Base-by-base conservation (phyloP, 2,329 filamentous ascomycete genomes). In the Apiospora malaysiana region DNA sequence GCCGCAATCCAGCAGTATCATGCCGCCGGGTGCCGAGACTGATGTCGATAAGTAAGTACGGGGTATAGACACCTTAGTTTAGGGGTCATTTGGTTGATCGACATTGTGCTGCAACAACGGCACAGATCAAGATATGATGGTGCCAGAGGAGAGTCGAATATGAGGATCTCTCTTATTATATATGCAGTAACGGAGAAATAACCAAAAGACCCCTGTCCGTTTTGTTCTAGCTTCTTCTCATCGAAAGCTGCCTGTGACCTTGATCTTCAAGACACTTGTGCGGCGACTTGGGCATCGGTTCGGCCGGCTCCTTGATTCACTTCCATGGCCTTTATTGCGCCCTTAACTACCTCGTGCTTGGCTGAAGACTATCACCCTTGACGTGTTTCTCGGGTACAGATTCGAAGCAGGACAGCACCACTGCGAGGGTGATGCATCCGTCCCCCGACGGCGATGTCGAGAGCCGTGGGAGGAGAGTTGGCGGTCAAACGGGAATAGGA, bases 181-280 rank as follows among this genome's bases (percentile, higher is more conserved):
- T 5, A 42, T 42, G 40, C n/a, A n/a, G n/a, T n/a, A n/a, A n/a
- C n/a, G n/a, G n/a, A n/a, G 37, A 40, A 40, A 40, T 5, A 40
- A 40, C 10, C 37, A 40, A 40, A 5, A 40, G 37, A 10, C 37
- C 10, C 37, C 37, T 40, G 5, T 40, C 37, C 10, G 37, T 40
- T 5, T 40, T 40, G n/a, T n/a, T n/a, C n/a, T n/a, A n/a, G n/a
- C n/a, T n/a, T n/a, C n/a, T n/a, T n/a, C n/a, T n/a, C n/a, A n/a
- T n/a, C n/a, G 85, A 73, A 84, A 85, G 67, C 78, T 86, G 0
- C 83, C 85, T 4, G 78, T 86, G 69, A 86, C 87, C 68, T 82
- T 85, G 1, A 75, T 86, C 68, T 83, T 86, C 70, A 83, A 83
- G 68, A 86, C 84, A n/a, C 7, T 76, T 86, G 32, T 83, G 85